Evolutionary conservation across 768 basidiomycete genomes (phyloP).

Genomic region (Rhizopogon sp.): DNA sequence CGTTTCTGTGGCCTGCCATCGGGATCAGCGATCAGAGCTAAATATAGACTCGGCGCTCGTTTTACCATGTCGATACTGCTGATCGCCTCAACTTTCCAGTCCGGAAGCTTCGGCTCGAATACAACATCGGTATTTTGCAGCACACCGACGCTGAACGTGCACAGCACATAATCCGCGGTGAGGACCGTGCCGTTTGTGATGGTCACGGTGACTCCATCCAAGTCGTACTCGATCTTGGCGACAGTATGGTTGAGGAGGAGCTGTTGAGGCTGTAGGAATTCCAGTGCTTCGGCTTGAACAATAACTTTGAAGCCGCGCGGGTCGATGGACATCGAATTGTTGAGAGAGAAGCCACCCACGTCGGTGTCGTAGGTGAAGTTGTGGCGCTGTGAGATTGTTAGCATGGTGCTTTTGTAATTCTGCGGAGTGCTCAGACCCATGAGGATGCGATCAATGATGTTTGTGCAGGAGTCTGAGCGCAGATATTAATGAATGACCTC

Average conservation of each 20-base stretch:
- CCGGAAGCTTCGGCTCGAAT: conserved; percentile 51
- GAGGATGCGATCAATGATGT: conserved; percentile 42
- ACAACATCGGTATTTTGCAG: conserved; percentile 57
- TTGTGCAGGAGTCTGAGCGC: too few species aligned
- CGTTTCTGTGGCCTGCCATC: conserved; percentile 46
- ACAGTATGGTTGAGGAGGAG: conserved; percentile 48
- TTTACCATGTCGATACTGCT: conserved; percentile 55
- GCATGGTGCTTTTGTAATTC: too few species aligned
- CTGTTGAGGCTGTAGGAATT: conserved; percentile 47
- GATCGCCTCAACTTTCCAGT: conserved; percentile 60
- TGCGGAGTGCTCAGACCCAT: conserved; percentile 35
- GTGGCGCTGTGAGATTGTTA: conserved; percentile 37
- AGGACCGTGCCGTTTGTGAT: conserved; percentile 39
- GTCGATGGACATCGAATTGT: conserved; percentile 47
- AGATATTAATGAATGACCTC: too few species aligned
- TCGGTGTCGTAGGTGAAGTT: conserved; percentile 52
- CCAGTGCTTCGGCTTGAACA: conserved; percentile 51
- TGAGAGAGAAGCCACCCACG: conserved; percentile 57
- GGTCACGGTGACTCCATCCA: conserved; percentile 41
- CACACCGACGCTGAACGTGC: conserved; percentile 69
- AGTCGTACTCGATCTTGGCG: conserved; percentile 38
- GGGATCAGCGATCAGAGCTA: too few species aligned
- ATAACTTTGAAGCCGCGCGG: conserved; percentile 60
- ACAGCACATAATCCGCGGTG: conserved; percentile 52
- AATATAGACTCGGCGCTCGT: too few species aligned